A percentile compares a stretch with the other conserved stretches of the same genome.
Conservation (phyloP, 164 flowering plant species). For the Stephania japonica region DNA sequence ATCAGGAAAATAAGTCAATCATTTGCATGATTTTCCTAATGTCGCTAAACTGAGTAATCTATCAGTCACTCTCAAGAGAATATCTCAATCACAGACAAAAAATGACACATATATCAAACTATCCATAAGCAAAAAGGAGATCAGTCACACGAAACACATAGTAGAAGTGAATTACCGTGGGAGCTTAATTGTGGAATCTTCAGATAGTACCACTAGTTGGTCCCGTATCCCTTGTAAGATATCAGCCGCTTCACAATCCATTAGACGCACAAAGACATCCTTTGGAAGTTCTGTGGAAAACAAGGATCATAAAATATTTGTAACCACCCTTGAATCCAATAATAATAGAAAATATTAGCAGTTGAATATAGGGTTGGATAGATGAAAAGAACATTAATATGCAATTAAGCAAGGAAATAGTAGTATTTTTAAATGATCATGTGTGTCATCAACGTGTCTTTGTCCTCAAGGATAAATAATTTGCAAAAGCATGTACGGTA, state of each 20-base stretch:
- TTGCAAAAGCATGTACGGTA: slow-evolving; percentile 7
- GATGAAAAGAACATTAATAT: not conserved
- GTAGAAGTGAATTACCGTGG: slow-evolving; percentile 37
- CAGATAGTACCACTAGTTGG: slow-evolving; percentile 53
- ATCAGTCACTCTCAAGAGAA: not conserved
- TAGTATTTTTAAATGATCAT: too few species aligned
- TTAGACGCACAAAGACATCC: slow-evolving; percentile 55
- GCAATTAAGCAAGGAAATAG: not conserved
- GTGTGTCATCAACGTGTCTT: too few species aligned
- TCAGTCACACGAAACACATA: not conserved
- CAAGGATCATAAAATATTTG: too few species aligned
- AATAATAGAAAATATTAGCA: not conserved
- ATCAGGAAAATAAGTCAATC: not conserved
- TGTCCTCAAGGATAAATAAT: too few species aligned
- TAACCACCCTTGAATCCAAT: not conserved
- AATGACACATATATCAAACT: not conserved
- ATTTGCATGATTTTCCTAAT: not conserved
- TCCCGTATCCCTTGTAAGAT: slow-evolving; percentile 69
- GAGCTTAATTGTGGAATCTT: slow-evolving; percentile 70
- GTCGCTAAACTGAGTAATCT: not conserved
- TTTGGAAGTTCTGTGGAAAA: slow-evolving; percentile 64
- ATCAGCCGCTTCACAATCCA: slow-evolving; percentile 82
- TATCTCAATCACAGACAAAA: not conserved
- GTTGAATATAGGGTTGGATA: not conserved
- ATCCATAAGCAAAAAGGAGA: not conserved